Evolutionary conservation across 139 green algal species (phyloP).

Genomic region (Chlorella ohadii): DNA sequence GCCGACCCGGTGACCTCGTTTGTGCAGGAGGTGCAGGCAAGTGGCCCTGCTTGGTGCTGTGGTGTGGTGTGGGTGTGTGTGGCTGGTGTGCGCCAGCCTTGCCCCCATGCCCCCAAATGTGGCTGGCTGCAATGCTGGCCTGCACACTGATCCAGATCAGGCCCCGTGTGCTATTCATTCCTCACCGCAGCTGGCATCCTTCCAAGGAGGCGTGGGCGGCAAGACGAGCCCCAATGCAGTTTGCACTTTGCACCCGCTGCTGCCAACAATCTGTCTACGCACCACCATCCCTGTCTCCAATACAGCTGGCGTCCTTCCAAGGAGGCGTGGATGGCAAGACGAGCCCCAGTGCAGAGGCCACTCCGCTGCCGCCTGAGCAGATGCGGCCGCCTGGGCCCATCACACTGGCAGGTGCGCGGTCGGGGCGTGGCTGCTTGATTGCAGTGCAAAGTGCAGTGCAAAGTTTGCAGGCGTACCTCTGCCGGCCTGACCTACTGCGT

Average conservation of each 20-base stretch:
- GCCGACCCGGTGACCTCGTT: constrained; percentile 41
- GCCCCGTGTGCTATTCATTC: too few species aligned
- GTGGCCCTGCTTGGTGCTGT: neutral
- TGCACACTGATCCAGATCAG: too few species aligned
- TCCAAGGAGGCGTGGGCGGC: neutral
- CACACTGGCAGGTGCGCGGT: constrained; percentile 16
- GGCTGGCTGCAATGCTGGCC: too few species aligned
- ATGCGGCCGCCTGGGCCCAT: constrained; percentile 43
- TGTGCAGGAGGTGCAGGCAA: constrained; percentile 43
- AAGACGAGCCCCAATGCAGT: too few species aligned
- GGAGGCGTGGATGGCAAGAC: constrained; percentile 28
- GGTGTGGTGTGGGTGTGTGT: too few species aligned
- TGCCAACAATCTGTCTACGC: too few species aligned
- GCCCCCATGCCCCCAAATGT: too few species aligned
- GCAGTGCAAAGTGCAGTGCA: too few species aligned
- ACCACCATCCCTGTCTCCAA: neutral
- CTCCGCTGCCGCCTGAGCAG: constrained; percentile 35
- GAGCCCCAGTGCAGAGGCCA: constrained; percentile 13
- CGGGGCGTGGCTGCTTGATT: neutral
- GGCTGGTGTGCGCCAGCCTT: too few species aligned
- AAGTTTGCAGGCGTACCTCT: too few species aligned
- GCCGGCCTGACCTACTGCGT: too few species aligned
- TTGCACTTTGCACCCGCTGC: too few species aligned
- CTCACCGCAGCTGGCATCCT: neutral
- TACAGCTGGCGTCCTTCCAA: constrained; percentile 44